phyloP scores from a whole-genome alignment of 1,284 basidiomycete species.

The Pyrrhoderma lamaoense region DNA sequence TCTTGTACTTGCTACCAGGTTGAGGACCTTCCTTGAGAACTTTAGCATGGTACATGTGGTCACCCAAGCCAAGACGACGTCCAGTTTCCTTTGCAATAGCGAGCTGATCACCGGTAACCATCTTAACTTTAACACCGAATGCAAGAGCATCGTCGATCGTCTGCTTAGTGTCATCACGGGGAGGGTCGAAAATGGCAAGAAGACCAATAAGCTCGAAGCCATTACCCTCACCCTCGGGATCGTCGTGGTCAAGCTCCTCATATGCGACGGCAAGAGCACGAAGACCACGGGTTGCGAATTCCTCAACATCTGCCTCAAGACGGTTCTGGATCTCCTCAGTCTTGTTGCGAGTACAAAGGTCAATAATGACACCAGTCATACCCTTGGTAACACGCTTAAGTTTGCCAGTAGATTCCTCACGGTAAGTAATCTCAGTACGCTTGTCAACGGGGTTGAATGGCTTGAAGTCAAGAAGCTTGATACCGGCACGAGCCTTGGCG shows the following conservation, averaged over 20 bases:
- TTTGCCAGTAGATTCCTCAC: slow-evolving; percentile 87
- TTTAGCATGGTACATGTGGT: slow-evolving; percentile 96
- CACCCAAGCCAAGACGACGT: slow-evolving; percentile 91
- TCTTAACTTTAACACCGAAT: slow-evolving; percentile 98
- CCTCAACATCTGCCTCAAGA: slow-evolving; percentile 93
- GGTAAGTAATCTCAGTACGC: slow-evolving; percentile 98
- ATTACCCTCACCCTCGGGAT: slow-evolving; percentile 79
- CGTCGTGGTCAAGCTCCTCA: slow-evolving; percentile 85
- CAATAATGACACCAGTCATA: slow-evolving; percentile 96
- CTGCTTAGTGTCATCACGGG: slow-evolving; percentile 97
- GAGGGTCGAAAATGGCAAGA: slow-evolving; percentile 96
- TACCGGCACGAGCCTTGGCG: slow-evolving; percentile 76
- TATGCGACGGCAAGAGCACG: slow-evolving; percentile 95
- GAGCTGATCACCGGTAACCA: slow-evolving; percentile 99
- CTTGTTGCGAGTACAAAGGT: slow-evolving; percentile 96
- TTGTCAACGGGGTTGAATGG: slow-evolving; percentile 99
- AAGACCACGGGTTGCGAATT: slow-evolving; percentile 93
- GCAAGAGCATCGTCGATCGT: slow-evolving; percentile 95
- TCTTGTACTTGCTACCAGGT: slow-evolving; percentile 71
- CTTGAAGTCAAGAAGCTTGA: slow-evolving; percentile 97
- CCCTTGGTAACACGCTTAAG: slow-evolving; percentile 99
- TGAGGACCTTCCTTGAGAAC: slow-evolving; percentile 88
- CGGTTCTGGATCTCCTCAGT: slow-evolving; percentile 84
- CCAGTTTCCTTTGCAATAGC: slow-evolving; percentile 99
- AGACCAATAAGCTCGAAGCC: slow-evolving; percentile 97